A percentile compares a stretch with the other conserved stretches of the same genome.
These are phyloP conservation scores for Trichomonas gallinae DNA, from an alignment of 208 protist species.

Conservation along the genomic window DNA sequence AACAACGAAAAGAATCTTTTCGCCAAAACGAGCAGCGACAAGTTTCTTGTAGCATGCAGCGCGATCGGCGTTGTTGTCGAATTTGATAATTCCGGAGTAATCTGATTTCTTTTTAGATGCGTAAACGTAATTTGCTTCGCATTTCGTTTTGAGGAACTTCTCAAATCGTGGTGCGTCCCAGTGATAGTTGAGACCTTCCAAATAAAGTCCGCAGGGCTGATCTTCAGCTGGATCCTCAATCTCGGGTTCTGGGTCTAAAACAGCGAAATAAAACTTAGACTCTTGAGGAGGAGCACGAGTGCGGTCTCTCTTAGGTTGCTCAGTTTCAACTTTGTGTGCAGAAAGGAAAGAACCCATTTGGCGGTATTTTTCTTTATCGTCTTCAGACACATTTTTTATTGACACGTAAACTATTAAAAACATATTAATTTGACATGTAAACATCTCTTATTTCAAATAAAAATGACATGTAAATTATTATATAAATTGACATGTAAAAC, in stretches of 20 bases:
- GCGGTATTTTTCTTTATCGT: neutral
- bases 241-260: neutral
- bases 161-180: neutral
- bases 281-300: neutral
- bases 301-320: neutral
- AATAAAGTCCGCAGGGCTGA: neutral
- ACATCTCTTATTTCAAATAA: too few species aligned
- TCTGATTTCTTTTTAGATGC: neutral
- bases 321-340: neutral
- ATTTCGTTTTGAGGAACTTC: neutral
- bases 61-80: neutral
- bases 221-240: neutral
- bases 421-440: too few species aligned
- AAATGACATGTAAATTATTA: too few species aligned
- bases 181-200: neutral
- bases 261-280: neutral
- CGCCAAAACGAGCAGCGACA: too few species aligned
- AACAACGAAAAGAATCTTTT: neutral
- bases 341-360: slow-evolving; percentile 12
- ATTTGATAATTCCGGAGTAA: neutral
- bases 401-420: too few species aligned
- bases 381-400: too few species aligned
- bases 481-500: too few species aligned
- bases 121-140: neutral
- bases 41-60: neutral